These are phyloP conservation scores for Dryas octopetala DNA, from an alignment of 306 rosid genomes.

Conservation along the genomic window DNA sequence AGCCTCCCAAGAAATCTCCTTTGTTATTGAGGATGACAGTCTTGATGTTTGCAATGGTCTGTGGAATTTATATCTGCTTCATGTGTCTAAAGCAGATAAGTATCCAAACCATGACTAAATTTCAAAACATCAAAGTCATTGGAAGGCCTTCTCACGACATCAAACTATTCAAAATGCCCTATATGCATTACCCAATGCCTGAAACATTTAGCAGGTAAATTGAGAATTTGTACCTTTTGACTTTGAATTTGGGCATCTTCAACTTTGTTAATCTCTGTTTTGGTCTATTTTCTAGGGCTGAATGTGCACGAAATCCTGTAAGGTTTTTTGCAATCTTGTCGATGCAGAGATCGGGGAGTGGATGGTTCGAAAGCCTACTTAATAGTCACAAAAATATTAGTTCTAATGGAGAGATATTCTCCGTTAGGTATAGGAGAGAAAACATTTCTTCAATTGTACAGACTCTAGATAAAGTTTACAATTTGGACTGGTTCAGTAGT, in stretches of 20 bases:
- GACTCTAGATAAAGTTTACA: constrained; percentile 78
- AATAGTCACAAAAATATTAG: constrained; percentile 82
- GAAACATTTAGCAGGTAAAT: constrained; percentile 76
- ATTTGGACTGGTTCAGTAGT: constrained; percentile 91
- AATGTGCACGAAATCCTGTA: constrained; percentile 81
- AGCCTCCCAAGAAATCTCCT: constrained; percentile 76
- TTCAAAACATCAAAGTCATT: constrained; percentile 42
- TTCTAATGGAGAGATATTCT: constrained; percentile 92
- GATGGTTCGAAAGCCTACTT: constrained; percentile 92
- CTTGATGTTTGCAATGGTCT: constrained; percentile 62
- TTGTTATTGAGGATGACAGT: constrained; percentile 59
- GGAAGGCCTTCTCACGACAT: constrained; percentile 38
- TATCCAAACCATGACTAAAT: constrained; percentile 44
- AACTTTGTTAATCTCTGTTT: constrained; percentile 4
- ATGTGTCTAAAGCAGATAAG: constrained; percentile 72
- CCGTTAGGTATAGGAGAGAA: constrained; percentile 60
- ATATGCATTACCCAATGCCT: constrained; percentile 76
- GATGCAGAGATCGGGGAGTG: constrained; percentile 96
- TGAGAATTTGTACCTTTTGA: constrained; percentile 16
- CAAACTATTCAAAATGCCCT: constrained; percentile 37
- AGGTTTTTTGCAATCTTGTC: constrained; percentile 75
- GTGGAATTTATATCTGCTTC: constrained; percentile 65
- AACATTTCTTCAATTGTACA: constrained; percentile 66
- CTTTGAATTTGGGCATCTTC: constrained; percentile 9
- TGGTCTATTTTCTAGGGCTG: constrained; percentile 53